phyloP scores from a whole-genome alignment of 148 eudicot species.

The Vaccinium vitisidaea region DNA sequence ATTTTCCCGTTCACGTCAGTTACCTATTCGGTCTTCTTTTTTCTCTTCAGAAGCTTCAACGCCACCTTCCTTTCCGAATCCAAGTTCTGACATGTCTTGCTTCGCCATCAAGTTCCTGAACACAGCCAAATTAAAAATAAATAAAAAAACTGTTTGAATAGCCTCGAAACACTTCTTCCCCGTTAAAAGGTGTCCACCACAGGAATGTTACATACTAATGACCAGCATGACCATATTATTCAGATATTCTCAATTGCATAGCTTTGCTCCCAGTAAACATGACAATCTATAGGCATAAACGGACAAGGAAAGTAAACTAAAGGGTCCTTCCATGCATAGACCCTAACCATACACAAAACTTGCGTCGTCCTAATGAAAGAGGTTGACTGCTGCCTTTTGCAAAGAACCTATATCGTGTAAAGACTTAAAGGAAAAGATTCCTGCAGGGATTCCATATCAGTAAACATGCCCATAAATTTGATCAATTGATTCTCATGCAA shows the following conservation, averaged over 20 bases:
- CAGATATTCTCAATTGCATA: background rate
- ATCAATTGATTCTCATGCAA: no score
- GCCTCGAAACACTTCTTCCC: background rate
- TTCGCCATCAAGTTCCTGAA: slow-evolving; percentile 95
- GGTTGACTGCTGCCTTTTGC: background rate
- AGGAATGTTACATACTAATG: background rate
- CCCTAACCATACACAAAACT: background rate
- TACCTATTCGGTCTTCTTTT: slow-evolving; percentile 23
- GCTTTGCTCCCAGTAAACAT: background rate
- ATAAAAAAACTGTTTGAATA: background rate
- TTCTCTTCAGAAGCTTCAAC: slow-evolving; percentile 36
- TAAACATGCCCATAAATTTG: no score
- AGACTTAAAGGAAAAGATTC: background rate
- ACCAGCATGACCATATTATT: background rate
- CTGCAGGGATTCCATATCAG: background rate
- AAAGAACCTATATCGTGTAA: background rate
- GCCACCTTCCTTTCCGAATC: slow-evolving; percentile 51
- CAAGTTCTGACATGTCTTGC: slow-evolving; percentile 95
- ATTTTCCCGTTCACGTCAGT: slow-evolving; percentile 15
- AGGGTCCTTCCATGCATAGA: background rate
- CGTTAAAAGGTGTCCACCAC: background rate
- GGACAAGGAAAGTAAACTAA: no score
- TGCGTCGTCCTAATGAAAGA: background rate
- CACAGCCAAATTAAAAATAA: background rate
- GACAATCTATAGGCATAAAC: background rate